Evolutionary conservation across 805 yeast genomes (phyloP).

Genomic region (Candida ficus): DNA sequence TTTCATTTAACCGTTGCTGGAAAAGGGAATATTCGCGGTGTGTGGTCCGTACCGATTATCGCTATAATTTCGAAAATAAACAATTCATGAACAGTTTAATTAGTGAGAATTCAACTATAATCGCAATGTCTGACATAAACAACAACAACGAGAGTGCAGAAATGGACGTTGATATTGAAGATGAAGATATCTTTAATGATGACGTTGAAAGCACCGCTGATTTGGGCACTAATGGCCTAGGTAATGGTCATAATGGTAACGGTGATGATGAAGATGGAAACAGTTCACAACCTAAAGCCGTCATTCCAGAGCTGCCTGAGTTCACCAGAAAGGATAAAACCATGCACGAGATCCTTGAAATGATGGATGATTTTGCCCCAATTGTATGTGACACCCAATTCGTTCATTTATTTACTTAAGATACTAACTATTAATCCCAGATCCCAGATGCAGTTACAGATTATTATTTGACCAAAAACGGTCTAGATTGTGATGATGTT

Average conservation of each 20-base stretch:
- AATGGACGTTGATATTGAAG: constrained; percentile 23
- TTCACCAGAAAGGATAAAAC: constrained; percentile 76
- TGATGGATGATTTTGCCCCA: constrained; percentile 94
- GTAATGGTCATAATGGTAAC: too few relatives aligned
- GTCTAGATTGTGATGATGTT: constrained; percentile 74
- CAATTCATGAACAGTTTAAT: too few relatives aligned
- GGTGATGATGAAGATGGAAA: constrained; percentile 16
- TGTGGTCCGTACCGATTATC: too few relatives aligned
- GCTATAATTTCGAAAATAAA: background rate
- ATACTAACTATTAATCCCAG: constrained; percentile 8
- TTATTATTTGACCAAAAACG: constrained; percentile 80
- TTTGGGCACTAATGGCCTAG: constrained; percentile 1
- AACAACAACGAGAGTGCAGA: background rate
- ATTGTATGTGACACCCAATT: constrained; percentile 30
- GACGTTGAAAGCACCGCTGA: constrained; percentile 12
- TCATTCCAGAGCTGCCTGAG: constrained; percentile 48
- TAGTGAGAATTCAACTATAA: too few relatives aligned
- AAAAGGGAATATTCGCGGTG: too few relatives aligned
- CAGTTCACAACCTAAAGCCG: constrained; percentile 7
- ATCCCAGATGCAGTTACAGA: constrained; percentile 97
- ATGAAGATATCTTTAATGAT: constrained; percentile 23
- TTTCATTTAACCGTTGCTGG: too few relatives aligned
- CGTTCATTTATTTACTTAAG: background rate
- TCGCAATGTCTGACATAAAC: too few relatives aligned
- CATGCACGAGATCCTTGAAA: constrained; percentile 72